Evolutionary conservation across 495 filamentous ascomycete genomes (phyloP).

Genomic region (Evernia prunastri): DNA sequence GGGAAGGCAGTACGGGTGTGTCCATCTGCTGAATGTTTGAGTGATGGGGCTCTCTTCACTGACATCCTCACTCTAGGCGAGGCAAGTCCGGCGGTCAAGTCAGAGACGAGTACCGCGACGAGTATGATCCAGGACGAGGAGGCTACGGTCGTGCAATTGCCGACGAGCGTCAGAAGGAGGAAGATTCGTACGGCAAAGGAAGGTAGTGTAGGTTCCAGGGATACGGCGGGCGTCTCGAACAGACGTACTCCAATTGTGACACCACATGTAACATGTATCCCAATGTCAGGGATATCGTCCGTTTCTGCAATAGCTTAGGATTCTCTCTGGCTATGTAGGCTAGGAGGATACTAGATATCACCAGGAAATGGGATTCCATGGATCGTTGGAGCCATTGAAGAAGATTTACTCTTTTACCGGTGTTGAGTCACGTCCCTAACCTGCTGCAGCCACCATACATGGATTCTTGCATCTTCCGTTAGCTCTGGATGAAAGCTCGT

Average conservation of each 20-base stretch:
- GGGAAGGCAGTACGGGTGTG: conserved; percentile 86
- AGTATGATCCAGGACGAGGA: conserved; percentile 90
- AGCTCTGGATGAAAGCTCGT: conserved; percentile 97
- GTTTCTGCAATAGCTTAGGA: conserved; percentile 9
- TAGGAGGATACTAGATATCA: background rate
- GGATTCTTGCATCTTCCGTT: conserved; percentile 82
- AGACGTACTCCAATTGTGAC: background rate
- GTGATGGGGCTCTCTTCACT: background rate
- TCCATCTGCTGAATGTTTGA: background rate
- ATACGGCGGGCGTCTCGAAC: background rate
- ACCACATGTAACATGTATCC: background rate
- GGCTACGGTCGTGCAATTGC: conserved; percentile 70
- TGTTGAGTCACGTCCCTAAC: conserved; percentile 38
- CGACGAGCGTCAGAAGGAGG: conserved; percentile 53
- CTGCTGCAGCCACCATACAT: conserved; percentile 85
- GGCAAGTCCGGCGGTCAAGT: conserved; percentile 96
- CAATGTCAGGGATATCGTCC: background rate
- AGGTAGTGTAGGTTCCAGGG: conserved; percentile 31
- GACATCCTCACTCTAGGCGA: conserved; percentile 37
- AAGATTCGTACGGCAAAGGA: conserved; percentile 48
- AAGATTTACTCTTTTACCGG: background rate
- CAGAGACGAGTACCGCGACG: conserved; percentile 92
- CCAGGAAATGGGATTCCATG: too few species aligned
- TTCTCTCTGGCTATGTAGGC: background rate
- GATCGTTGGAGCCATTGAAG: background rate